Conservation (phyloP, 2,329 filamentous ascomycete species). For the Fonsecaea multimorphosa region DNA sequence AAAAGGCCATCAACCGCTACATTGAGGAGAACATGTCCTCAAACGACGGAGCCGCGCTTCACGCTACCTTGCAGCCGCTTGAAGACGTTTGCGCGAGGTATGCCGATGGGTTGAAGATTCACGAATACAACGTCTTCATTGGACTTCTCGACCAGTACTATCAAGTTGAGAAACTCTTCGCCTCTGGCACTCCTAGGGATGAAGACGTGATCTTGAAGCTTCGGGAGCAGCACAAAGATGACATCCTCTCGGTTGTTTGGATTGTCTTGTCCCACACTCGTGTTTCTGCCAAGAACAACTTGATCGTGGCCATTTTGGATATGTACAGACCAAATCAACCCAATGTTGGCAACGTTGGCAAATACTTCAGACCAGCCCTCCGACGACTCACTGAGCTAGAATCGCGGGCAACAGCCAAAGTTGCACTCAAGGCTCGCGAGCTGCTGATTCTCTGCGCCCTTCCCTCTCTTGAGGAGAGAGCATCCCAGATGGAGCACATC, state of each 20-base stretch:
- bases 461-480: constrained; percentile 93
- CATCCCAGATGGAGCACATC: constrained; percentile 98
- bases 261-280: constrained; percentile 92
- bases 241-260: constrained; percentile 81
- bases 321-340: constrained; percentile 96
- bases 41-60: constrained; percentile 75
- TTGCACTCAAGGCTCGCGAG: constrained; percentile 95
- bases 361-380: constrained; percentile 81
- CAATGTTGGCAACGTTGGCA: constrained; percentile 82
- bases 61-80: constrained; percentile 74
- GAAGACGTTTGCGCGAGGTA: constrained; percentile 80
- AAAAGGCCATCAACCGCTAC: constrained; percentile 85
- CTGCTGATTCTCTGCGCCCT: constrained; percentile 96
- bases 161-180: constrained; percentile 84
- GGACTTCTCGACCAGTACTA: constrained; percentile 81
- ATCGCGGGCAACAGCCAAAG: constrained; percentile 85
- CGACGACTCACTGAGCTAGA: constrained; percentile 90
- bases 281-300: constrained; percentile 90
- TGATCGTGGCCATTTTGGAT: constrained; percentile 88
- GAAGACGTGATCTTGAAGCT: constrained; percentile 93
- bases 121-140: constrained; percentile 84
- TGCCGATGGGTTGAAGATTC: constrained; percentile 83
- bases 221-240: constrained; percentile 95
- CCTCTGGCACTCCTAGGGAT: constrained; percentile 80
- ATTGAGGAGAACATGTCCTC: constrained; percentile 81